Conservation (phyloP, 2,329 filamentous ascomycete species). For the Monosporascus sp. region DNA sequence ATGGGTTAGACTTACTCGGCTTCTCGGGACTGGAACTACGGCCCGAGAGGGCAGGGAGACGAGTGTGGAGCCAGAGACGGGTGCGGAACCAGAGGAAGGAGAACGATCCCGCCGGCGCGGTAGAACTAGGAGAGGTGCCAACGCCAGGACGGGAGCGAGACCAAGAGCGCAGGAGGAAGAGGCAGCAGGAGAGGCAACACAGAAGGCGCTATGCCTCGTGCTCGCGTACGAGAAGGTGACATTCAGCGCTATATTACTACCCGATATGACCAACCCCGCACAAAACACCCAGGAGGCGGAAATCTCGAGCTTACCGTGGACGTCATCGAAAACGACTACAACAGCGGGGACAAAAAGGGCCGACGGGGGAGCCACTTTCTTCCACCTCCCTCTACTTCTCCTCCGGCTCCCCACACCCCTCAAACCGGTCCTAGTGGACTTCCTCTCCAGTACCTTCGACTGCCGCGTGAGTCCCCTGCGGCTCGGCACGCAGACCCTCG, state of each 20-base stretch:
- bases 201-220: slow-evolving; percentile 35
- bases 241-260: slow-evolving; percentile 47
- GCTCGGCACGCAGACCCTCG: slow-evolving; percentile 45
- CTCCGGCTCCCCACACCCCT: slow-evolving; percentile 50
- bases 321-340: slow-evolving; percentile 10
- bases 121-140: not conserved
- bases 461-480: slow-evolving; percentile 47
- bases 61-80: slow-evolving; percentile 11
- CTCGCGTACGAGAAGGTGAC: slow-evolving; percentile 48
- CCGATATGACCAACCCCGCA: slow-evolving; percentile 18
- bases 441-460: slow-evolving; percentile 49
- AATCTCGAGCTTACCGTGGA: slow-evolving; percentile 11
- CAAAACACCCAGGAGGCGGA: not conserved
- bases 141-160: not conserved
- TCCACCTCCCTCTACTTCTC: slow-evolving; percentile 46
- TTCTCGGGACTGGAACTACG: slow-evolving; percentile 13
- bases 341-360: not conserved
- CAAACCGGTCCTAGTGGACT: slow-evolving; percentile 43
- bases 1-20: slow-evolving; percentile 33
- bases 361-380: slow-evolving; percentile 27
- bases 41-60: slow-evolving; percentile 1
- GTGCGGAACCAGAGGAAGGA: slow-evolving; percentile 4
- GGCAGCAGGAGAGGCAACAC: not conserved
- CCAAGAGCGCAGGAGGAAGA: not conserved
- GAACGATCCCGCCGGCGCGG: not conserved